Percentiles rank a stretch among this genome's conserved stretches.
These are phyloP conservation scores for Cladorrhinum samala DNA, from an alignment of 495 filamentous ascomycete species.

Conservation along the genomic window DNA sequence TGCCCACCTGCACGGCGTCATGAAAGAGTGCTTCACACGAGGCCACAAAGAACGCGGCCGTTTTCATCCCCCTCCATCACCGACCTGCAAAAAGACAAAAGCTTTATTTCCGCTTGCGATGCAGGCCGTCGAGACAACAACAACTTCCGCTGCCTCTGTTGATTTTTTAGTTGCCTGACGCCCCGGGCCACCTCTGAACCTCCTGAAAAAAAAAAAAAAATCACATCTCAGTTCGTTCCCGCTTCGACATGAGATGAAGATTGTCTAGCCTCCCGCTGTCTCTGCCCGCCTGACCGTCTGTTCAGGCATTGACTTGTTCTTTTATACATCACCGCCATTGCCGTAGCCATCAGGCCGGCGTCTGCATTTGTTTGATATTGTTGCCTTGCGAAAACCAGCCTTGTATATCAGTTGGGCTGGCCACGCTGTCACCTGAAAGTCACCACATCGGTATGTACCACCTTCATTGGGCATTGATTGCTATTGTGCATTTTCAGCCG, in stretches of 20 bases:
- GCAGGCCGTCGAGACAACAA: constrained; percentile 4
- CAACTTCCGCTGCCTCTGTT: background rate
- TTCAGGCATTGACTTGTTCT: background rate
- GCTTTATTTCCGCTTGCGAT: constrained; percentile 26
- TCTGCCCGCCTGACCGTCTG: too few relatives aligned
- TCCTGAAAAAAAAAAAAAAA: too few relatives aligned
- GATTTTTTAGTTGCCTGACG: constrained; percentile 17
- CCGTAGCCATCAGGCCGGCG: background rate
- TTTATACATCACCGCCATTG: background rate
- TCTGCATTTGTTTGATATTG: too few relatives aligned
- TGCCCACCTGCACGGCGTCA: constrained; percentile 11
- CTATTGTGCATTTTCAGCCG: background rate
- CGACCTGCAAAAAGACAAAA: constrained; percentile 17
- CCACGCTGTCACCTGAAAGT: constrained; percentile 9
- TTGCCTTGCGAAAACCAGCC: too few relatives aligned
- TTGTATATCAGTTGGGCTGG: background rate
- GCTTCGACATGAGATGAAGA: constrained; percentile 3
- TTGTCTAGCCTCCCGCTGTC: too few relatives aligned
- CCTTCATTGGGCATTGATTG: background rate
- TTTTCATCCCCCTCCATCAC: constrained; percentile 16
- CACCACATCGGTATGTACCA: background rate
- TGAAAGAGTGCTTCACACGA: constrained; percentile 10
- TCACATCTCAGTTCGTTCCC: too few relatives aligned
- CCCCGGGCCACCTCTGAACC: background rate
- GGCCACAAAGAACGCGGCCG: constrained; percentile 22